Percentiles rank a stretch among this genome's conserved stretches.
Conservation (phyloP, 495 filamentous ascomycete genomes). For the Neurospora intermedia region DNA sequence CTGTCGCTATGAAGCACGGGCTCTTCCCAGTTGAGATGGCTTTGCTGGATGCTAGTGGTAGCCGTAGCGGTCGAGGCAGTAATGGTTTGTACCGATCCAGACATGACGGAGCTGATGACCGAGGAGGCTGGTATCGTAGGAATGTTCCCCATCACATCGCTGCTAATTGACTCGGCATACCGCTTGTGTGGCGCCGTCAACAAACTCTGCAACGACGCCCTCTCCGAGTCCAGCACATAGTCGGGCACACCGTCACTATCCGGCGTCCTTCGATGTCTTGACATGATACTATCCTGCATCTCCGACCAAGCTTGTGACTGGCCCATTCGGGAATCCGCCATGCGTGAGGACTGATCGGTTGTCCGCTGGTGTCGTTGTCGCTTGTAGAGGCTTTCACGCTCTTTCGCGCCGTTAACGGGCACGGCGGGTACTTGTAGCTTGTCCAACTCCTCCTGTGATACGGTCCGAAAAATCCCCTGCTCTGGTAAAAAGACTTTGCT, state of each 20-base stretch:
- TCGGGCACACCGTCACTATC: neutral
- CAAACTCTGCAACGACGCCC: neutral
- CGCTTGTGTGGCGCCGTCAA: neutral
- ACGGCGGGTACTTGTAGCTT: constrained; percentile 15
- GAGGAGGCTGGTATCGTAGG: neutral
- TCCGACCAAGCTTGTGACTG: neutral
- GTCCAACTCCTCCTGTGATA: constrained; percentile 34
- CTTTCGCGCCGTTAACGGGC: neutral
- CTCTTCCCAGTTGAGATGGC: neutral
- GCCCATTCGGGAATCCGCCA: constrained; percentile 8
- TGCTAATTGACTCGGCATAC: neutral
- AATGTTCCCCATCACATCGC: neutral
- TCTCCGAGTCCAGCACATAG: neutral
- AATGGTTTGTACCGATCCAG: neutral
- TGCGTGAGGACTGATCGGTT: constrained; percentile 16
- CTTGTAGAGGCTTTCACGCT: neutral
- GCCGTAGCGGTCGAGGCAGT: neutral
- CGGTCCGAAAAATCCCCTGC: constrained; percentile 42
- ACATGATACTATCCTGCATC: neutral
- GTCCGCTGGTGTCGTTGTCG: constrained; percentile 11
- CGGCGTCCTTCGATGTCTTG: neutral
- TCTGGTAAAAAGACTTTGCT: constrained; percentile 37
- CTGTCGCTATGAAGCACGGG: neutral
- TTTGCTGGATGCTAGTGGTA: neutral
- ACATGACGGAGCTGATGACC: neutral